Conservation (phyloP, 768 basidiomycete species). For the Auriscalpium vulgare region DNA sequence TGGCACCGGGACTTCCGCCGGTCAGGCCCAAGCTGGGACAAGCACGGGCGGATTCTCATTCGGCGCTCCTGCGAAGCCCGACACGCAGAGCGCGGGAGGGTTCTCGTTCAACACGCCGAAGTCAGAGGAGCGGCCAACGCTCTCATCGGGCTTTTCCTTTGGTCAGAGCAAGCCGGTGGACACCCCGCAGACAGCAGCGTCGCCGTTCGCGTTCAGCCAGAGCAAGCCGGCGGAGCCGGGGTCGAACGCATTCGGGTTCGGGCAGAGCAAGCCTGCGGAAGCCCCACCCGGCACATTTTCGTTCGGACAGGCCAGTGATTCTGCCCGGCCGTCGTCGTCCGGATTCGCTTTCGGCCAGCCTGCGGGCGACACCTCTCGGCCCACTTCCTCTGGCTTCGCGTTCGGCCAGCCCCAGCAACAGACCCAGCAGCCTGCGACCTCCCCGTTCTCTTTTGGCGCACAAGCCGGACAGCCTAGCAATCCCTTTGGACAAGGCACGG, state of each 20-base stretch:
- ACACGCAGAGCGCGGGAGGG: constrained; percentile 29
- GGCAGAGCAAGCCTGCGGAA: constrained; percentile 8
- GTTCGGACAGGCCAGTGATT: constrained; percentile 23
- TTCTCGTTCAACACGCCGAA: constrained; percentile 6
- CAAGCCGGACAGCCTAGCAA: constrained; percentile 10
- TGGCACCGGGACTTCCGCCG: constrained; percentile 23
- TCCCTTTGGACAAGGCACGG: constrained; percentile 19
- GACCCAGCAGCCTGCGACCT: constrained; percentile 12
- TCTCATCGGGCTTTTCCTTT: constrained; percentile 24
- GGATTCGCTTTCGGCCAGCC: constrained; percentile 19
- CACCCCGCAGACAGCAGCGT: constrained; percentile 12
- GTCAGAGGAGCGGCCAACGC: constrained; percentile 13
- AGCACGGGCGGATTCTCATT: constrained; percentile 39
- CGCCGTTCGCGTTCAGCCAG: constrained; percentile 6
- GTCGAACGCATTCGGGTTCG: constrained; percentile 5
- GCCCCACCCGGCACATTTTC: constrained; percentile 4
- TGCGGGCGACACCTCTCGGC: constrained; percentile 25
- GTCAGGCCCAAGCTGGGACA: constrained; percentile 17
- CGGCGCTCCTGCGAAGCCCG: constrained; percentile 24
- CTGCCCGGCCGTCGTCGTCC: constrained; percentile 23
- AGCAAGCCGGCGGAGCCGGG: constrained; percentile 9
- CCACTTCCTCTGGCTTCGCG: constrained; percentile 31
- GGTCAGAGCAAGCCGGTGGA: not conserved
- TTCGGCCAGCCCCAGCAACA: constrained; percentile 32
- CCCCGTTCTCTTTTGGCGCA: constrained; percentile 21